Evolutionary conservation across 306 rosid genomes (phyloP).

Genomic region (Begonia loranthoides): DNA sequence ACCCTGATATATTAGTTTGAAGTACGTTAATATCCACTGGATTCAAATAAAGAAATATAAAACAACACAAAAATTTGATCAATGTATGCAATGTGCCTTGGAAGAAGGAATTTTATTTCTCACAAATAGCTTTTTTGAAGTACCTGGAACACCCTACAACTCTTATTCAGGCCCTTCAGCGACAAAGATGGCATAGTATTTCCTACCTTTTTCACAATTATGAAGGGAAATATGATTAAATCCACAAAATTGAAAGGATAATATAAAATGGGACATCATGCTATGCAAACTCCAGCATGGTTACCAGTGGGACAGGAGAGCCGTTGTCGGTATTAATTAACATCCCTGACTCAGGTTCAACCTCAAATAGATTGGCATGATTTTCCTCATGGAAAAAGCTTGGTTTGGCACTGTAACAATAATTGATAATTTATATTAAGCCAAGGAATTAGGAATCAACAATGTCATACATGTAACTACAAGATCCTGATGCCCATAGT

Average conservation of each 20-base stretch:
- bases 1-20: conserved; percentile 37
- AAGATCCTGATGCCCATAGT: too few relatives aligned
- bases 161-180: conserved; percentile 20
- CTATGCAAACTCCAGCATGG: conserved; percentile 4
- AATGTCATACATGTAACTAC: too few relatives aligned
- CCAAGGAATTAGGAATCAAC: too few relatives aligned
- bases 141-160: conserved; percentile 81
- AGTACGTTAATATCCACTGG: not conserved
- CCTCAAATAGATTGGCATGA: conserved; percentile 83
- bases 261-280: conserved; percentile 1
- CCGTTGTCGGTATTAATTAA: conserved; percentile 91
- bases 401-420: conserved; percentile 77
- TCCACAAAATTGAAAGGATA: conserved; percentile 6
- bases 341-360: conserved; percentile 86
- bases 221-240: not conserved
- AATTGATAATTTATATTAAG: conserved; percentile 7
- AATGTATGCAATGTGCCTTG: too few relatives aligned
- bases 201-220: conserved; percentile 54
- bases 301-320: conserved; percentile 85
- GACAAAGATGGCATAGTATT: conserved; percentile 29
- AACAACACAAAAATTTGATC: too few relatives aligned
- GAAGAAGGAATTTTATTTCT: too few relatives aligned
- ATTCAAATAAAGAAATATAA: too few relatives aligned
- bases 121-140: not conserved
- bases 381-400: conserved; percentile 85